These are phyloP conservation scores for Saturnispora gosingensis DNA, from an alignment of 805 yeast genomes.

Conservation along the genomic window DNA sequence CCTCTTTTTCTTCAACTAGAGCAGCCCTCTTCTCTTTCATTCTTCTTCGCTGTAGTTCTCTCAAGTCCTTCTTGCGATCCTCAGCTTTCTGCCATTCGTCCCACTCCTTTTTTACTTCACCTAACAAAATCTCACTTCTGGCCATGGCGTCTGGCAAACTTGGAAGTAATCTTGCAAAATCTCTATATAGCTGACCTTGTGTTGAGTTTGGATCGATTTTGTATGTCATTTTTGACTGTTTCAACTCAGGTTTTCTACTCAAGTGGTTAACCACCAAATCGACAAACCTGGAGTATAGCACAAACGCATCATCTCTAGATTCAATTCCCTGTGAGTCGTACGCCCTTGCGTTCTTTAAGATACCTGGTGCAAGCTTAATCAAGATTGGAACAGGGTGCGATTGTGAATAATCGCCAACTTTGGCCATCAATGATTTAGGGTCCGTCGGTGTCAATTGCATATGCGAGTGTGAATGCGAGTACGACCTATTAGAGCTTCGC, in stretches of 20 bases:
- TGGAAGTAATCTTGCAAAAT: constrained; percentile 18
- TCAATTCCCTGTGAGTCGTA: constrained; percentile 31
- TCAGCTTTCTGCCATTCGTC: constrained; percentile 18
- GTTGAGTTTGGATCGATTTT: constrained; percentile 16
- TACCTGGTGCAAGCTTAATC: constrained; percentile 43
- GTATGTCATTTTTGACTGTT: constrained; percentile 17
- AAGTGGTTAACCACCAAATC: constrained; percentile 44
- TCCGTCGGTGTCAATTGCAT: constrained; percentile 15
- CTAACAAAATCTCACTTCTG: constrained; percentile 25
- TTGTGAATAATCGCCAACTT: constrained; percentile 44
- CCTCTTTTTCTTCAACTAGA: constrained; percentile 8
- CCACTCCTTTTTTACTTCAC: constrained; percentile 20
- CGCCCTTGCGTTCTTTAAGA: constrained; percentile 38
- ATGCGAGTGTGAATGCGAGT: constrained; percentile 1
- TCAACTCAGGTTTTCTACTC: constrained; percentile 37
- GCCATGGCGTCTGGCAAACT: constrained; percentile 22
- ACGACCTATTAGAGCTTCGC: background rate
- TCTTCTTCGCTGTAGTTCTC: constrained; percentile 17
- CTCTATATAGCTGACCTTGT: constrained; percentile 20
- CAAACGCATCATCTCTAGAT: constrained; percentile 41
- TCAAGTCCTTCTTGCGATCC: constrained; percentile 14
- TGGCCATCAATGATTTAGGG: constrained; percentile 31
- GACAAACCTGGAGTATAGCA: constrained; percentile 48
- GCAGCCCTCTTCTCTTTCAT: constrained; percentile 16
- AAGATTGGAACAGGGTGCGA: constrained; percentile 44